Base-by-base conservation (phyloP, 371 early-diverging fungal species). In the Amoeboaphelidium protococcarum region DNA sequence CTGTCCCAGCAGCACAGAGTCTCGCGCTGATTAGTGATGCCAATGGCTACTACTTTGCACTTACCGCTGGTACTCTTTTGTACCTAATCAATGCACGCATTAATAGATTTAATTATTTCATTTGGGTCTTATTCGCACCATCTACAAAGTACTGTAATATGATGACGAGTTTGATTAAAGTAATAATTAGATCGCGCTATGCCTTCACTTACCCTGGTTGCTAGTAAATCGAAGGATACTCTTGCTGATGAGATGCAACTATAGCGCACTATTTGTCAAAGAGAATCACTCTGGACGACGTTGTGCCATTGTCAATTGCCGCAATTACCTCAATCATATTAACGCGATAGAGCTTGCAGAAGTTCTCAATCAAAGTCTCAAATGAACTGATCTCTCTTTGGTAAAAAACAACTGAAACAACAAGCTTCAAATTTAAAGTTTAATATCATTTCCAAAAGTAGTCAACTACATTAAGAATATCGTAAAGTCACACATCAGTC, bases 21-120 rank as follows among this genome's bases (percentile, higher is more conserved):
- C 58, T 94, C 94, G 52, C 94, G 73, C 61, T 94, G 94, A 61
- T 90, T 94, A 40, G 91, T 91, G 53, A 94, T 76, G 16, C 94
- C 94, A 22, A 91, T 66, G 19, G 76, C 87, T 42, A 79, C 74
- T 89, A 89, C 44, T 26, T 63, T 72, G 23, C 12, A 26, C 51
- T 67, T 56, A 40, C 64, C 54, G 45, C 63, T 62, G 54, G 87
- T 69, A 47, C 78, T 75, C 49, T 69, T 64, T 26, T 71, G 61
- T 0, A 74, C 74, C 25, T 72, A 69, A 2, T 68, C 68, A 22
- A 87, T 68, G 60, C 86, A 86, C 6, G 55, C 57, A 22, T 69
- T 55, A 6, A 79, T 81, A 3, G 78, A 72, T 23, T 66, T 68
- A 22, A 83, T 54, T 51, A 88, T 73, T 27, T 74, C 76, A 47